These are phyloP conservation scores for Xylaria sp. DNA, from an alignment of 2,329 filamentous ascomycete genomes.

Conservation along the genomic window DNA sequence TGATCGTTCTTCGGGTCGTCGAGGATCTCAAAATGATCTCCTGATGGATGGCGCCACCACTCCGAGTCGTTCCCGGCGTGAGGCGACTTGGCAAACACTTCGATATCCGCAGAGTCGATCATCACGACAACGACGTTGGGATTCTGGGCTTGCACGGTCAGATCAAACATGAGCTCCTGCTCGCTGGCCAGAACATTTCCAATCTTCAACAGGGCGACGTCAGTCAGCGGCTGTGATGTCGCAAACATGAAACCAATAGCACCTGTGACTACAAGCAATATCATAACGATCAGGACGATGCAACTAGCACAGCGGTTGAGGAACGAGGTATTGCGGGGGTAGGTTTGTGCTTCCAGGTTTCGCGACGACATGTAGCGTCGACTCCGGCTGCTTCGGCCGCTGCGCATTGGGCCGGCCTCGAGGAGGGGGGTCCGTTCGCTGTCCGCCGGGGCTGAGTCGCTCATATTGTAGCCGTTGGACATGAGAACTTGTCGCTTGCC, in stretches of 20 bases:
- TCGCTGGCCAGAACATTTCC: conserved; percentile 88
- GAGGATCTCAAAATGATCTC: conserved; percentile 28
- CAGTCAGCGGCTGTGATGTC: conserved; percentile 78
- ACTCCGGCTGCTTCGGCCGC: conserved; percentile 51
- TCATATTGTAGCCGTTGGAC: conserved; percentile 67
- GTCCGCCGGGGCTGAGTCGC: conserved; percentile 72
- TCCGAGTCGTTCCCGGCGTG: conserved; percentile 68
- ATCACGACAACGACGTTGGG: conserved; percentile 88
- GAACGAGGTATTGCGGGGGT: conserved; percentile 57
- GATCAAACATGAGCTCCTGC: conserved; percentile 90
- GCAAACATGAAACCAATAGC: conserved; percentile 86
- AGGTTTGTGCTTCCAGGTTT: conserved; percentile 68
- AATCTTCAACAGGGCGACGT: conserved; percentile 74
- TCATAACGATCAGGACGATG: conserved; percentile 73
- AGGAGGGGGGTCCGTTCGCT: conserved; percentile 86
- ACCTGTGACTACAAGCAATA: conserved; percentile 76
- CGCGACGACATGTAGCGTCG: conserved; percentile 53
- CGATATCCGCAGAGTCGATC: conserved; percentile 80
- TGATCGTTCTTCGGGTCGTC: conserved; percentile 39
- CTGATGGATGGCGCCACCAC: conserved; percentile 49
- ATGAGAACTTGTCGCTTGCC: conserved; percentile 54
- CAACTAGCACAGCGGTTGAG: conserved; percentile 77
- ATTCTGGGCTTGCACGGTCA: conserved; percentile 83
- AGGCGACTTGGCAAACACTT: conserved; percentile 90
- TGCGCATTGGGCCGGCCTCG: conserved; percentile 49